Evolutionary conservation across 1,284 basidiomycete species (phyloP).

Genomic region (Trichosporon sp.): DNA sequence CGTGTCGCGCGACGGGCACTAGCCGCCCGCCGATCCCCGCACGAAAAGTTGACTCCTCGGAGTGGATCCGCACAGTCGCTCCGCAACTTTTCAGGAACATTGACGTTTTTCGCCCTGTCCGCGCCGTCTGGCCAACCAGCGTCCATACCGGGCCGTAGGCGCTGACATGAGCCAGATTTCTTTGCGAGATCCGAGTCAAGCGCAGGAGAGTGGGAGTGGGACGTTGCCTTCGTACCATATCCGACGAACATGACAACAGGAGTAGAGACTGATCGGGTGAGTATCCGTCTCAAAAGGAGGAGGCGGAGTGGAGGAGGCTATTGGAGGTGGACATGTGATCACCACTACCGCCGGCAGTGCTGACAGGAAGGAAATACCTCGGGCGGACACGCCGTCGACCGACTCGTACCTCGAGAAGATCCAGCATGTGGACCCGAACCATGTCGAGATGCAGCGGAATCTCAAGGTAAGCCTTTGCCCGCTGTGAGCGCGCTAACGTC

Average conservation of each 20-base stretch:
- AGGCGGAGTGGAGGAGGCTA: not conserved
- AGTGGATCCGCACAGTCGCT: not conserved
- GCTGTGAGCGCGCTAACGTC: not conserved
- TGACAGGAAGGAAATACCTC: not conserved
- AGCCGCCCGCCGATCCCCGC: not conserved
- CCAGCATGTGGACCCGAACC: not conserved
- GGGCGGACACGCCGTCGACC: not conserved
- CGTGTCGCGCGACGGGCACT: not conserved
- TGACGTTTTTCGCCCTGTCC: not conserved
- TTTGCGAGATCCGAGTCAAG: not conserved
- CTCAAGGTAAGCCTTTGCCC: not conserved
- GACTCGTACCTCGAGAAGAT: not conserved
- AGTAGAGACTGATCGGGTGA: not conserved
- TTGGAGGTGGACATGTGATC: not conserved
- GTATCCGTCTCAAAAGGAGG: not conserved
- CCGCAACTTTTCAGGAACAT: not conserved
- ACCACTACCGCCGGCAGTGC: not conserved
- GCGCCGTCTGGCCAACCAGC: not conserved
- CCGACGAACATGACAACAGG: not conserved
- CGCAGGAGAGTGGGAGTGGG: not conserved
- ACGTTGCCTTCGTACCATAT: not conserved
- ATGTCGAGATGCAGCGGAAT: conserved; percentile 11
- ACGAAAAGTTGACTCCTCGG: not conserved
- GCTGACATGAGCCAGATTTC: not conserved
- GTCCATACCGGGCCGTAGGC: not conserved